Base-by-base conservation (phyloP, 2,329 filamentous ascomycete species). In the Epichloe brachyelytri region DNA sequence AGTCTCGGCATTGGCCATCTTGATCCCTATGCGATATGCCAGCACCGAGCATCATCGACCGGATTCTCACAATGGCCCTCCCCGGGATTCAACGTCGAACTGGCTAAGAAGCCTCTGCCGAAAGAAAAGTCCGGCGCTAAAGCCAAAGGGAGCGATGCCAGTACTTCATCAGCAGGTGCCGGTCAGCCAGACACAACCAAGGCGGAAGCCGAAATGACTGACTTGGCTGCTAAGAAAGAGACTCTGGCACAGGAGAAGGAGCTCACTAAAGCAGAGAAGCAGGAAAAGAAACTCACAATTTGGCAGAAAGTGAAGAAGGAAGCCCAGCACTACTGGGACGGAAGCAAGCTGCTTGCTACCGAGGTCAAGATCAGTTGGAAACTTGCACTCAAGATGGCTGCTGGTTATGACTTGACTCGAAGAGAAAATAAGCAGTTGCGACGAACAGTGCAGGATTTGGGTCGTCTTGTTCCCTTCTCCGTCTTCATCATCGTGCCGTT, bases 401-500 rank as follows among this genome's bases (percentile, higher is more conserved):
- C 88, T 53, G 93, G 93, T 7, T 98, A 98, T 71, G 93, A 98
- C 69, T 80, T 98, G 57, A 96, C 87, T 53, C 83, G 93, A 56
- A 82, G 93, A 72, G 93, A 98, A 72, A 82, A 93, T 71, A 81
- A 90, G 63, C 93, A 97, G 78, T 76, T 98, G 51, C 83, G 87
- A 72, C 81, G 93, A 63, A 98, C 93, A 11, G 88, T 96, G 15
- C 88, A 94, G 68, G 93, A 98, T 72, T 77, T 98, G 45, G 89
- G 82, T 36, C 90, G 93, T 15, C 73, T 98, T 53, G 86, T 98
- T 14, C 93, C 93, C 15, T 98, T 98, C 69, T 95, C 90, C 7
- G 86, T 96, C 59, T 98, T 98, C 69, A 79, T 98, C 61, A 91
- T 98, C 58, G 89, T 98, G 39, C 93, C 93, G 1, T 95, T 98